Base-by-base conservation (phyloP, 495 filamentous ascomycete species). In the Annulohypoxylon maeteangense region DNA sequence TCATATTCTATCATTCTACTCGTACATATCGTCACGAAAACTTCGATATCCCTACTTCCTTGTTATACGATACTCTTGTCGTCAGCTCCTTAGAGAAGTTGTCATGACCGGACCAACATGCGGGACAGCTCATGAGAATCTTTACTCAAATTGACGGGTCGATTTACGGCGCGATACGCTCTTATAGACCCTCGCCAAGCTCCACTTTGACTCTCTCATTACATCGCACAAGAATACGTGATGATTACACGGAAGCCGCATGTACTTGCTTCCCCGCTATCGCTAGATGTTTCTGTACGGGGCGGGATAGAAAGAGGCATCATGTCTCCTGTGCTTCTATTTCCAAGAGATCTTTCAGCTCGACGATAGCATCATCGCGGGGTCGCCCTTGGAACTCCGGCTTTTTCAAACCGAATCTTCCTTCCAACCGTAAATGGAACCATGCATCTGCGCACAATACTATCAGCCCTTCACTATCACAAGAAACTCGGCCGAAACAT, bases 71-170 rank as follows among this genome's bases (percentile, higher is more conserved):
- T n/a, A 48, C 44, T 23, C 11, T 68, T 72, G 68, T 42, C 66
- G 44, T 70, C 68, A 63, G 71, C 14, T 59, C 53, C 53, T 38
- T 74, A 77, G 61, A 73, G 73, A 78, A 76, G 78, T 70, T 79
- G 75, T 79, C 78, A 78, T 82, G 77, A 74, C 68, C 72, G 48
- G 69, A 72, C 66, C 77, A 83, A 70, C 77, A 86, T 86, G 83
- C 76, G 76, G 80, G 75, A 80, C 78, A 80, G 76, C 83, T 78
- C 83, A 86, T 86, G 83, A 85, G 81, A 84, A 78, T 82, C 78
- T 75, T 80, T 67, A 82, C 75, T 75, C 81, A 80, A 81, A 81
- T 84, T 78, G 81, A 86, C 76, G 79, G 82, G 79, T 82, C 81
- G 80, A 81, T 81, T 81, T 83, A 80, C 81, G 81, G 83, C 81